These are phyloP conservation scores for Halenospora varia DNA, from an alignment of 495 filamentous ascomycete genomes.

Conservation along the genomic window DNA sequence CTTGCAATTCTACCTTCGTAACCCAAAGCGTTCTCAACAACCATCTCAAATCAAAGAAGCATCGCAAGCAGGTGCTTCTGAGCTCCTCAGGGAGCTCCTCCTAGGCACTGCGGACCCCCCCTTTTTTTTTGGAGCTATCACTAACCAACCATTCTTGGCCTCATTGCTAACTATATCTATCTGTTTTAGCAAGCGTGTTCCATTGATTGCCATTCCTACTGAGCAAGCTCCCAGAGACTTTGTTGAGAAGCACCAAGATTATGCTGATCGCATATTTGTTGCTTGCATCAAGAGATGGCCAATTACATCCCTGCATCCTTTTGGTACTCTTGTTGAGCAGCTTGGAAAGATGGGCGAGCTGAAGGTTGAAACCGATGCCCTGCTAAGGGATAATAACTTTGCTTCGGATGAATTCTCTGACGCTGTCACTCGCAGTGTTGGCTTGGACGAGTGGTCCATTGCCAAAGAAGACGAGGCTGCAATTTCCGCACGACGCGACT, in stretches of 20 bases:
- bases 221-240: slow-evolving; percentile 97
- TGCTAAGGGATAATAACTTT: slow-evolving; percentile 98
- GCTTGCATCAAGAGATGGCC: slow-evolving; percentile 99
- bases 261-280: slow-evolving; percentile 95
- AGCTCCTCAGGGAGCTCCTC: no score
- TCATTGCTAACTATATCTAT: no score
- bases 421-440: slow-evolving; percentile 88
- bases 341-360: slow-evolving; percentile 96
- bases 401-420: slow-evolving; percentile 96
- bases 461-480: slow-evolving; percentile 74
- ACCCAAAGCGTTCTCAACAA: no score
- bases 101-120: no score
- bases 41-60: no score
- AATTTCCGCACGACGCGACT: slow-evolving; percentile 77
- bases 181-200: slow-evolving; percentile 96
- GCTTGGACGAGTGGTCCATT: slow-evolving; percentile 86
- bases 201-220: slow-evolving; percentile 95
- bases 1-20: no score
- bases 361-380: slow-evolving; percentile 94
- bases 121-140: no score
- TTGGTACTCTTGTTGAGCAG: slow-evolving; percentile 95
- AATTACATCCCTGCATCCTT: slow-evolving; percentile 98
- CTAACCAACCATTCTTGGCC: no score
- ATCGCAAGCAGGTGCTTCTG: no score
- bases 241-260: slow-evolving; percentile 96